phyloP scores from a whole-genome alignment of 2,329 filamentous ascomycete genomes.

The Xenoacremonium recifei region DNA sequence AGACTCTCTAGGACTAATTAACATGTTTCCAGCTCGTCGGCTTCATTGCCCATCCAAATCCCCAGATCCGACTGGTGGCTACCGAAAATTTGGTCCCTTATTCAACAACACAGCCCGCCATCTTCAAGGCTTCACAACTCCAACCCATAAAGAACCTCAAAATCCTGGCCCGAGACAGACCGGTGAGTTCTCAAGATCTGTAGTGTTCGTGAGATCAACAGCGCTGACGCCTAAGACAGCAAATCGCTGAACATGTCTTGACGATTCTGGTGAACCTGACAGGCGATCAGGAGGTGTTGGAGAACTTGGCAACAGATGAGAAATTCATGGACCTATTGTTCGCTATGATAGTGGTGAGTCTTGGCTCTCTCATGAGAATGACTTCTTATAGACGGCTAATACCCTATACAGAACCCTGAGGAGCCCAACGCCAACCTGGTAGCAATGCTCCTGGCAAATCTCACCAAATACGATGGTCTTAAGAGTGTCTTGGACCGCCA shows the following conservation, averaged over 20 bases:
- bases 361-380: background rate
- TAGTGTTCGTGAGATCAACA: no score
- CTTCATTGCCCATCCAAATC: constrained; percentile 89
- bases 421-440: constrained; percentile 83
- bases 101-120: constrained; percentile 65
- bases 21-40: constrained; percentile 69
- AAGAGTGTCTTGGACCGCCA: constrained; percentile 67
- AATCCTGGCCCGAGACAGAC: constrained; percentile 79
- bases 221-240: constrained; percentile 43
- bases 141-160: constrained; percentile 85
- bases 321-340: constrained; percentile 76
- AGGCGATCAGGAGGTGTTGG: constrained; percentile 72
- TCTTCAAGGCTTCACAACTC: constrained; percentile 82
- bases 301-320: constrained; percentile 73
- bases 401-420: constrained; percentile 64
- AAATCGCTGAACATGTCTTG: constrained; percentile 89
- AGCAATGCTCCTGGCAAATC: constrained; percentile 90
- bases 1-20: constrained; percentile 9
- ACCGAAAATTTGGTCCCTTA: constrained; percentile 86
- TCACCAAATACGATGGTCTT: constrained; percentile 76
- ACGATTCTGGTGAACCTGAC: constrained; percentile 88
- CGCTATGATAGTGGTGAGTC: constrained; percentile 68
- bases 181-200: constrained; percentile 50
- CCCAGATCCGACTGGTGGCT: constrained; percentile 83
- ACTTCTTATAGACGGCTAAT: background rate